A percentile compares a stretch with the other conserved stretches of the same genome.
Evolutionary conservation across 805 yeast genomes (phyloP).

Genomic region (Grigorovia jiainica): DNA sequence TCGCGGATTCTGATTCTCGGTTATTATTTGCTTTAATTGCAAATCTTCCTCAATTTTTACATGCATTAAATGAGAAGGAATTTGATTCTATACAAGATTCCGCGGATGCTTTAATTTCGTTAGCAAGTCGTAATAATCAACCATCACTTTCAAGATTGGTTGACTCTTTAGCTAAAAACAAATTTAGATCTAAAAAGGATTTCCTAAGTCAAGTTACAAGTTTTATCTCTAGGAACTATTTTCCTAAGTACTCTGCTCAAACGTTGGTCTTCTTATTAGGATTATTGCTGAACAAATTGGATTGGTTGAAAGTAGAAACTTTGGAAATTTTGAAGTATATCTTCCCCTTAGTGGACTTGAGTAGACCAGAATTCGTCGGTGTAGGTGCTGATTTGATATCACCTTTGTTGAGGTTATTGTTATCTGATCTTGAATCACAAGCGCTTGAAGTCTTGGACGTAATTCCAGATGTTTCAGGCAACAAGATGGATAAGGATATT

Average conservation of each 20-base stretch:
- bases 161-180: slow-evolving; percentile 62
- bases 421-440: slow-evolving; percentile 80
- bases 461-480: slow-evolving; percentile 76
- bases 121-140: slow-evolving; percentile 52
- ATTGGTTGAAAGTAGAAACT: slow-evolving; percentile 76
- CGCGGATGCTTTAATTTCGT: slow-evolving; percentile 45
- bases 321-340: slow-evolving; percentile 65
- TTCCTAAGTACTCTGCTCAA: slow-evolving; percentile 67
- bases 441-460: slow-evolving; percentile 88
- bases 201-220: slow-evolving; percentile 73
- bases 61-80: slow-evolving; percentile 57
- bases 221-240: slow-evolving; percentile 56
- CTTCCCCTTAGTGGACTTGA: slow-evolving; percentile 69
- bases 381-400: slow-evolving; percentile 93
- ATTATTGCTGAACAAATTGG: slow-evolving; percentile 60
- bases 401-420: slow-evolving; percentile 67
- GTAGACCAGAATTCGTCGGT: slow-evolving; percentile 69
- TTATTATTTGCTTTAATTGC: slow-evolving; percentile 64
- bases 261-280: slow-evolving; percentile 70
- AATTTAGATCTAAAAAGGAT: slow-evolving; percentile 86
- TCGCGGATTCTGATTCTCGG: slow-evolving; percentile 63
- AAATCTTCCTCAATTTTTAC: slow-evolving; percentile 75
- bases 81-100: slow-evolving; percentile 43
- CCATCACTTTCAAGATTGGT: slow-evolving; percentile 60
- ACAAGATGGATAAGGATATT: slow-evolving; percentile 84